Conservation (phyloP, 305 asterid genomes). For the Coffea humblotiana region DNA sequence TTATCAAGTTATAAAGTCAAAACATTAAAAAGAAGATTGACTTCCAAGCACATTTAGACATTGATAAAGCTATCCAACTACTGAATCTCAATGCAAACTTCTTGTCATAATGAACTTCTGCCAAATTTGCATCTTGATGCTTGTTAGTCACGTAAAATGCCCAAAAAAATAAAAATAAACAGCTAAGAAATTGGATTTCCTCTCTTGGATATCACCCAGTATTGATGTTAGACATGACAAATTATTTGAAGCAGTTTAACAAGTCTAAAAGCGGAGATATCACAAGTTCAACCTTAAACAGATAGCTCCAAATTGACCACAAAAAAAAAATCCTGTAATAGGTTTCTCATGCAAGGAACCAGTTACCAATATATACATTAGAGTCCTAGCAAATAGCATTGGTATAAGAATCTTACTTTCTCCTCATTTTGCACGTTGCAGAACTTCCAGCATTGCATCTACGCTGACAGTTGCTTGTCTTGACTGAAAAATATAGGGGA, state of each 20-base stretch:
- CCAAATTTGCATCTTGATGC: neutral
- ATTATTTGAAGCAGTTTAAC: too few species aligned
- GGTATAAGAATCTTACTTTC: conserved; percentile 40
- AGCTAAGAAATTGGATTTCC: neutral
- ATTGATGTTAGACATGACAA: neutral
- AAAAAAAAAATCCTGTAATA: neutral
- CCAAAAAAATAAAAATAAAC: too few species aligned
- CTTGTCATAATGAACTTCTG: neutral
- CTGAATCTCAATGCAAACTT: neutral
- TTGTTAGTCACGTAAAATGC: too few species aligned
- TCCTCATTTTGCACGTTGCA: conserved; percentile 58
- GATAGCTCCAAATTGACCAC: too few species aligned
- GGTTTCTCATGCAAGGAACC: neutral
- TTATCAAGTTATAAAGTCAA: neutral
- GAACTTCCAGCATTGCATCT: conserved; percentile 84
- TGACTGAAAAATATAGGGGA: conserved; percentile 43
- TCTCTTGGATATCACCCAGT: neutral
- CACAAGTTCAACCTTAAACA: conserved; percentile 1
- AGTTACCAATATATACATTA: neutral
- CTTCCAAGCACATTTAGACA: neutral
- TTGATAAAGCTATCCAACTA: neutral
- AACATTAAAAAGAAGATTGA: too few species aligned
- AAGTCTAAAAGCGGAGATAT: neutral
- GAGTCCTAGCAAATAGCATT: neutral
- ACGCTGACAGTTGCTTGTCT: conserved; percentile 87